phyloP scores from a whole-genome alignment of 768 basidiomycete species.

The Hortiboletus campestris region DNA sequence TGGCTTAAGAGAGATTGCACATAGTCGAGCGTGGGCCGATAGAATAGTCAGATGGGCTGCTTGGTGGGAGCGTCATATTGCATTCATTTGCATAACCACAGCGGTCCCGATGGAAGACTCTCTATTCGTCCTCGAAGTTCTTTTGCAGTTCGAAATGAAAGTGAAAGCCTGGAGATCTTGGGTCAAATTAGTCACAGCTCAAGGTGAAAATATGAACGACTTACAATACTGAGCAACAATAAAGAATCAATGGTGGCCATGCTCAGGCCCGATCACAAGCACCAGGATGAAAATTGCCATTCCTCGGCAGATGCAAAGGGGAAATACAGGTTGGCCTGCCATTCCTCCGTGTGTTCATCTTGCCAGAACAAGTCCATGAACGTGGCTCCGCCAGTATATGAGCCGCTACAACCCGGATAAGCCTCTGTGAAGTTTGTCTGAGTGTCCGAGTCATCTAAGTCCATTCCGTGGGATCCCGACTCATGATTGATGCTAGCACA shows the following conservation, averaged over 20 bases:
- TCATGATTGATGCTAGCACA: too few species aligned
- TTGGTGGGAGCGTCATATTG: conserved; percentile 20
- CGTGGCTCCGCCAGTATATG: neutral
- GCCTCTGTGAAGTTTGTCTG: neutral
- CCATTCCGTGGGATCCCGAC: neutral
- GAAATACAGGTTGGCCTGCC: neutral
- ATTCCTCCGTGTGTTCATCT: neutral
- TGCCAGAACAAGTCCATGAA: conserved; percentile 6
- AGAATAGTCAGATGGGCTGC: conserved; percentile 25
- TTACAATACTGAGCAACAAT: neutral
- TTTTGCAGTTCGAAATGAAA: neutral
- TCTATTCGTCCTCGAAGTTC: neutral
- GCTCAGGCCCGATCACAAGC: neutral
- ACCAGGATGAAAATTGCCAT: neutral
- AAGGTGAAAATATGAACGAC: too few species aligned
- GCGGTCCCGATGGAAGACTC: neutral
- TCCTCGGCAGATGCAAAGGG: neutral
- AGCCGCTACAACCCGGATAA: neutral
- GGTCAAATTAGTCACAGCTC: neutral
- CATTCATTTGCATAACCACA: neutral
- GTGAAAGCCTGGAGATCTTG: neutral
- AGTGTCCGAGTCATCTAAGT: neutral
- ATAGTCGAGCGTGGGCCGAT: conserved; percentile 29
- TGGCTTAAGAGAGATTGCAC: conserved; percentile 24
- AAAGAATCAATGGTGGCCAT: neutral